Conservation (phyloP, 2,329 filamentous ascomycete genomes). For the Fusarium sp. region DNA sequence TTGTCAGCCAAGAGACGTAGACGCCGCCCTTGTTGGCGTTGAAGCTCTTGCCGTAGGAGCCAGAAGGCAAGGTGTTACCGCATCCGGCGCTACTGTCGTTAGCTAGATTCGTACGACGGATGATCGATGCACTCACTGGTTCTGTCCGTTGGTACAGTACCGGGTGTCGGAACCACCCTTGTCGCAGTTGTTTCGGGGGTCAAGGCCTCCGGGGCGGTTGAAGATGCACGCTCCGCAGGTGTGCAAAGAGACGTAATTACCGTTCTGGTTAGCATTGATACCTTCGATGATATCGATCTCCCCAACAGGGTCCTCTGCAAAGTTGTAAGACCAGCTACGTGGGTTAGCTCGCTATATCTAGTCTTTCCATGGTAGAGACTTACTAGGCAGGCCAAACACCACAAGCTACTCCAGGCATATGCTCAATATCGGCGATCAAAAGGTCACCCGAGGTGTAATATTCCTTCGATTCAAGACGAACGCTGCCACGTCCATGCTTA, state of each 20-base stretch:
- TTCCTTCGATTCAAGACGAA: slow-evolving; percentile 21
- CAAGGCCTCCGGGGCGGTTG: slow-evolving; percentile 3
- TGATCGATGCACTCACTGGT: not conserved
- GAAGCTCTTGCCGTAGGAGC: slow-evolving; percentile 21
- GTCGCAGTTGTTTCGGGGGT: slow-evolving; percentile 12
- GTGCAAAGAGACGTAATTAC: slow-evolving; percentile 15
- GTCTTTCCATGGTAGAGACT: not conserved
- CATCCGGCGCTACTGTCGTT: not conserved
- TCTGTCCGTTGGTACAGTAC: not conserved
- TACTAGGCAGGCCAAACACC: slow-evolving; percentile 22
- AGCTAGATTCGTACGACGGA: not conserved
- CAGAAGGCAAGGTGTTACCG: slow-evolving; percentile 19
- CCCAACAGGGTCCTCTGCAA: slow-evolving; percentile 17
- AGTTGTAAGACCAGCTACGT: slow-evolving; percentile 21
- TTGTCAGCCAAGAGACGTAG: slow-evolving; percentile 22
- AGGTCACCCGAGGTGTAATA: slow-evolving; percentile 9
- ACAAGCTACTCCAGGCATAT: slow-evolving; percentile 20
- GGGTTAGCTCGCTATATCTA: not conserved
- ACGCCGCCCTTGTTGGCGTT: slow-evolving; percentile 14
- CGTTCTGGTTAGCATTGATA: slow-evolving; percentile 7
- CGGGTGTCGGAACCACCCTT: not conserved
- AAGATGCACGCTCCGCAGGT: slow-evolving; percentile 21
- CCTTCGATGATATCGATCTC: slow-evolving; percentile 25
- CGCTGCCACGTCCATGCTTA: slow-evolving; percentile 13
- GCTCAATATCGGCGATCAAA: slow-evolving; percentile 22